These are phyloP conservation scores for Candida dajiaensis DNA, from an alignment of 805 yeast genomes.

Conservation along the genomic window DNA sequence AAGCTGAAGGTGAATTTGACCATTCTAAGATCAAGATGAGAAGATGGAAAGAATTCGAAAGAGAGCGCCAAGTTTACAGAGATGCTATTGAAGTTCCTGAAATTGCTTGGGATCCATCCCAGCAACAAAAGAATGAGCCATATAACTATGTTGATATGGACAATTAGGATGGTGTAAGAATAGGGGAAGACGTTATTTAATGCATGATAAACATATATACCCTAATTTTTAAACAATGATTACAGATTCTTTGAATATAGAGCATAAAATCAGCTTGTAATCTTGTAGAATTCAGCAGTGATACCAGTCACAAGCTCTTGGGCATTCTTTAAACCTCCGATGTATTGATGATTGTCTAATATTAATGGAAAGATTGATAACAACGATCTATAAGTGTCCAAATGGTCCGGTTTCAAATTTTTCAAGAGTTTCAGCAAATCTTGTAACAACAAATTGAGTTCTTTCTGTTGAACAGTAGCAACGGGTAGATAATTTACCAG, in stretches of 20 bases:
- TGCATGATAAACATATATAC: background rate
- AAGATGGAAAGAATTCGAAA: conserved; percentile 91
- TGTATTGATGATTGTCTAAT: conserved; percentile 18
- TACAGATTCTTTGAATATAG: no score
- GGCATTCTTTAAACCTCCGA: conserved; percentile 11
- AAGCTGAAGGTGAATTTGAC: conserved; percentile 77
- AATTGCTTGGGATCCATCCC: conserved; percentile 24
- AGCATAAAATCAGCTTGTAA: conserved; percentile 9
- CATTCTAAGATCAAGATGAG: conserved; percentile 86
- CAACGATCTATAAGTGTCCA: conserved; percentile 5
- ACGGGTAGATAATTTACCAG: conserved; percentile 60
- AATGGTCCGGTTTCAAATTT: background rate
- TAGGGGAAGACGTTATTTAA: background rate
- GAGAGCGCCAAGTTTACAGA: conserved; percentile 35
- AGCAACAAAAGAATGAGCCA: conserved; percentile 7
- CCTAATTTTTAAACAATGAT: background rate
- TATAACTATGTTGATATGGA: conserved; percentile 10
- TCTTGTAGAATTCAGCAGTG: conserved; percentile 20
- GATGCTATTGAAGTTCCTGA: conserved; percentile 19
- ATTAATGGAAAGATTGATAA: conserved; percentile 19
- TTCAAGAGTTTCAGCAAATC: conserved; percentile 34
- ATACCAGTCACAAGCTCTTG: conserved; percentile 15
- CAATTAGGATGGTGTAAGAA: background rate
- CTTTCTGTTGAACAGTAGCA: conserved; percentile 58
- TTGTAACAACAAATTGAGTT: conserved; percentile 41